phyloP scores from a whole-genome alignment of 2,329 filamentous ascomycete genomes.

The Monosporascus sp. region DNA sequence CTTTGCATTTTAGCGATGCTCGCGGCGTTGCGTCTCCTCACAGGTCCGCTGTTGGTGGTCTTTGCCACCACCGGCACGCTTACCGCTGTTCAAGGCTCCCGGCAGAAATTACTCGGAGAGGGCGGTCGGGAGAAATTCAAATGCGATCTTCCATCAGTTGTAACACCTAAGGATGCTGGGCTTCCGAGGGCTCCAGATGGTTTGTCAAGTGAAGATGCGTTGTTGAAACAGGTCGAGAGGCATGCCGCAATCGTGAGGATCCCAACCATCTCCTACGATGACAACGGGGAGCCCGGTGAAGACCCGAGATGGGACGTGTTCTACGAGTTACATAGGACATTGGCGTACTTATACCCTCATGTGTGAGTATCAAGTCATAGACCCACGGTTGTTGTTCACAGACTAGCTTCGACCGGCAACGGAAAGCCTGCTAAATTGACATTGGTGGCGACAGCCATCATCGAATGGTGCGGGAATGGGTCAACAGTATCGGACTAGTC shows the following conservation, averaged over 20 bases:
- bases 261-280: conserved; percentile 50
- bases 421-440: neutral
- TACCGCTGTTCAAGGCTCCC: conserved; percentile 5
- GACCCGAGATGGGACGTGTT: conserved; percentile 52
- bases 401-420: neutral
- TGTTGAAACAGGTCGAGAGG: conserved; percentile 30
- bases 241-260: conserved; percentile 44
- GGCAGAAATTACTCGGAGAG: conserved; percentile 12
- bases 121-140: conserved; percentile 12
- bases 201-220: conserved; percentile 20
- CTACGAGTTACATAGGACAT: conserved; percentile 41
- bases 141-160: conserved; percentile 22
- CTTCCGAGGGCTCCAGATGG: conserved; percentile 22
- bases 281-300: conserved; percentile 46
- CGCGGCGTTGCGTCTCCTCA: conserved; percentile 11
- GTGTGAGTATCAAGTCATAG: conserved; percentile 29
- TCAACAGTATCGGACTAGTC: conserved; percentile 58
- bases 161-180: conserved; percentile 25
- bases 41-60: conserved; percentile 8
- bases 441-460: conserved; percentile 26
- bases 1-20: neutral
- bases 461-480: conserved; percentile 41
- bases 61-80: conserved; percentile 7
- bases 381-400: too few relatives aligned
- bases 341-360: conserved; percentile 44